A percentile compares a stretch with the other conserved stretches of the same genome.
phyloP scores from a whole-genome alignment of 371 early-diverging fungal genomes.

The Thermomucor indicae-seudaticae region DNA sequence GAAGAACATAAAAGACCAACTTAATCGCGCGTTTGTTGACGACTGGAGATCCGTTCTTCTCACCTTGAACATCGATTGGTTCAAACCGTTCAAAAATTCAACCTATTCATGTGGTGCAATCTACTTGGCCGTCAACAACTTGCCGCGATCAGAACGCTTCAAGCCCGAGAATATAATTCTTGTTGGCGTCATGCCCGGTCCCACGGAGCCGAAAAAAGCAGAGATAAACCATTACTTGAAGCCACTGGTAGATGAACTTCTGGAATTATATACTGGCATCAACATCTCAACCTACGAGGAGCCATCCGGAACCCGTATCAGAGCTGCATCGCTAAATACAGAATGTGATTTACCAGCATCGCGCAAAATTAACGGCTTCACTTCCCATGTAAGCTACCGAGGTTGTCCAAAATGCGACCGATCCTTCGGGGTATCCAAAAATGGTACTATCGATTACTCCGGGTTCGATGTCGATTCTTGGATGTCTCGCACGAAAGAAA shows the following conservation, averaged over 20 bases:
- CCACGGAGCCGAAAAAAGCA: background rate
- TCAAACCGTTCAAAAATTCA: background rate
- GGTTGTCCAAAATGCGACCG: slow-evolving; percentile 1
- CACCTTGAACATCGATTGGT: background rate
- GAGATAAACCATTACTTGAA: slow-evolving; percentile 9
- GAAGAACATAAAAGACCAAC: background rate
- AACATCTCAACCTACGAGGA: background rate
- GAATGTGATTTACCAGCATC: slow-evolving; percentile 7
- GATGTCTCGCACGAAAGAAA: background rate
- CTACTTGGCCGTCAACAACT: slow-evolving; percentile 7
- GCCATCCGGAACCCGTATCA: background rate
- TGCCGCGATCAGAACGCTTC: slow-evolving; percentile 7
- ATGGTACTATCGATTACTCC: background rate
- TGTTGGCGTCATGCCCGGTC: slow-evolving; percentile 7
- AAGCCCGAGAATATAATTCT: slow-evolving; percentile 7
- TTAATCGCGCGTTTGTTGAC: background rate
- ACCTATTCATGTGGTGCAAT: slow-evolving; percentile 5
- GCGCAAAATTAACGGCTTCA: slow-evolving; percentile 6
- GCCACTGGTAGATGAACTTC: slow-evolving; percentile 9
- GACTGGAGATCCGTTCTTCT: background rate
- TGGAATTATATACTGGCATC: slow-evolving; percentile 3
- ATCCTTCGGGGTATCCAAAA: background rate
- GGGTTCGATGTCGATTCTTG: background rate
- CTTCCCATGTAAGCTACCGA: slow-evolving; percentile 2
- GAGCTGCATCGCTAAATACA: slow-evolving; percentile 2